Conservation (phyloP, 345 rosid genomes). For the Eucalyptus cloeziana region DNA sequence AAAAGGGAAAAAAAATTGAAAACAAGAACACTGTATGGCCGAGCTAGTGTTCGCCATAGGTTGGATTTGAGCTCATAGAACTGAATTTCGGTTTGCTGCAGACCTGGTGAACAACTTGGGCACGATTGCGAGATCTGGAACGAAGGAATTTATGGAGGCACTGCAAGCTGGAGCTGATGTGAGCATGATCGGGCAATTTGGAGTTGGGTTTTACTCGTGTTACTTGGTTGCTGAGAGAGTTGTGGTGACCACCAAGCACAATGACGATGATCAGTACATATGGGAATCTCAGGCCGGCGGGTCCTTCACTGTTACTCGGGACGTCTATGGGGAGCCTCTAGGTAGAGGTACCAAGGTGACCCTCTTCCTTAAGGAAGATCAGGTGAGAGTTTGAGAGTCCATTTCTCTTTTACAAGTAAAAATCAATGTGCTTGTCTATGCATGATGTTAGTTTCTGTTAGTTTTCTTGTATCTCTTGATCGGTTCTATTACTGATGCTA, state of each 20-base stretch:
- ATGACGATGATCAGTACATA: constrained; percentile 42
- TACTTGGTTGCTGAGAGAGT: constrained; percentile 46
- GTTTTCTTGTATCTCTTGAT: background rate
- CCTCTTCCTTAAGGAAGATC: constrained; percentile 40
- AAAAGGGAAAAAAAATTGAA: too few species aligned
- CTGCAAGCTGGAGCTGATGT: constrained; percentile 49
- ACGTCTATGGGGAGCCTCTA: constrained; percentile 31
- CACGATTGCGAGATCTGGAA: constrained; percentile 48
- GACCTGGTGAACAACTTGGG: constrained; percentile 54
- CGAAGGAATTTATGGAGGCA: constrained; percentile 52
- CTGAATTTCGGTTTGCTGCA: background rate
- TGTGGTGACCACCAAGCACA: constrained; percentile 36
- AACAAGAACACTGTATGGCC: background rate
- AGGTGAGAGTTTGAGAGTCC: constrained; percentile 3
- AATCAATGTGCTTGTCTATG: background rate
- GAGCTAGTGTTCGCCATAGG: background rate
- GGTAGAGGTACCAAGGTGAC: constrained; percentile 47
- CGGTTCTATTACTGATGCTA: background rate
- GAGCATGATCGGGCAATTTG: constrained; percentile 53
- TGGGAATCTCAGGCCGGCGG: constrained; percentile 60
- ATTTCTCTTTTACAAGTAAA: background rate
- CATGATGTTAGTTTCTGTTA: background rate
- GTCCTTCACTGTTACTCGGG: constrained; percentile 33
- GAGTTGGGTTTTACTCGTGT: constrained; percentile 48
- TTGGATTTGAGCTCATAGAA: background rate